These are phyloP conservation scores for Ordospora colligata DNA, from an alignment of 371 early-diverging fungal species.

Conservation along the genomic window DNA sequence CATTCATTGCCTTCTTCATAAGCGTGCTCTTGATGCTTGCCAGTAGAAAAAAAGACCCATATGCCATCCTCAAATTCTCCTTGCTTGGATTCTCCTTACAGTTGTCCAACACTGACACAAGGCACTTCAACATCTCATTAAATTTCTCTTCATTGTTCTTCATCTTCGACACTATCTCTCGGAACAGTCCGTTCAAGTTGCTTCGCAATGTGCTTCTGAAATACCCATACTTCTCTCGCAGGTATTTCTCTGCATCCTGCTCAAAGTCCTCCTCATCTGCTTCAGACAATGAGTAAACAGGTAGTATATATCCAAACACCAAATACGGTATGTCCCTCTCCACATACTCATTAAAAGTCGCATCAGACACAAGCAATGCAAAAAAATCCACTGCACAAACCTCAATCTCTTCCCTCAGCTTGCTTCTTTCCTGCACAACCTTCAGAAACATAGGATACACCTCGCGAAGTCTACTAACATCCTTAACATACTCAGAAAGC, in stretches of 20 bases:
- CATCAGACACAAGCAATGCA: constrained; percentile 19
- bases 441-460: constrained; percentile 18
- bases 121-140: constrained; percentile 18
- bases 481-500: constrained; percentile 17
- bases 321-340: constrained; percentile 28
- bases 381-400: constrained; percentile 40
- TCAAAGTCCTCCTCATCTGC: constrained; percentile 52
- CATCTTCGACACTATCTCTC: constrained; percentile 39
- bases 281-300: constrained; percentile 34
- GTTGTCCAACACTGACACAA: constrained; percentile 23
- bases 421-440: neutral
- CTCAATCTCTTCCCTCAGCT: constrained; percentile 9
- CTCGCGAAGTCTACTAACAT: constrained; percentile 3
- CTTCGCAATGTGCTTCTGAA: constrained; percentile 23
- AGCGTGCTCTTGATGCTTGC: constrained; percentile 34
- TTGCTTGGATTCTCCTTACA: constrained; percentile 9
- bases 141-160: constrained; percentile 32
- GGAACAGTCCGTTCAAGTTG: constrained; percentile 41
- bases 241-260: constrained; percentile 48
- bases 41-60: constrained; percentile 53
- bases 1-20: constrained; percentile 19
- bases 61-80: constrained; percentile 24
- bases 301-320: constrained; percentile 49
- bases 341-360: constrained; percentile 26
- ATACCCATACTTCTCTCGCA: constrained; percentile 54